Evolutionary conservation across 2,329 filamentous ascomycete species (phyloP).

Genomic region (Aspergillus quadricinctus): DNA sequence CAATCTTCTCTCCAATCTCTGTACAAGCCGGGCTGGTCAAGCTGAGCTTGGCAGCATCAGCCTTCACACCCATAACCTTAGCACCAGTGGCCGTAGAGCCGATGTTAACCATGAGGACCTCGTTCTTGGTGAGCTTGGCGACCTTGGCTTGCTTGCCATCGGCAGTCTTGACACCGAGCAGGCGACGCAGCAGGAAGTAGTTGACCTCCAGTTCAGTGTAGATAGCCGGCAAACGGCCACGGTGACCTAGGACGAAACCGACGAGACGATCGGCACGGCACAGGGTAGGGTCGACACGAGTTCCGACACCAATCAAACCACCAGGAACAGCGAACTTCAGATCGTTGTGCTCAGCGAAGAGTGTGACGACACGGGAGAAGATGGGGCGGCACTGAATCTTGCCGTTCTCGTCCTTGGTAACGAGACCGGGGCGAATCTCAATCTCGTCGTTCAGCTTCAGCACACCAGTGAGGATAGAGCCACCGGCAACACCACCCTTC

Average conservation of each 20-base stretch:
- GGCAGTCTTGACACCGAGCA: slow-evolving; percentile 94
- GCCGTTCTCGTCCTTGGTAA: slow-evolving; percentile 89
- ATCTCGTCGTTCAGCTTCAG: slow-evolving; percentile 97
- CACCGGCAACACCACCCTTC: slow-evolving; percentile 97
- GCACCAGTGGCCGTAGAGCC: slow-evolving; percentile 95
- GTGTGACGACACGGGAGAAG: slow-evolving; percentile 87
- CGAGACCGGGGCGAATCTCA: slow-evolving; percentile 97
- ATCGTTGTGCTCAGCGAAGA: slow-evolving; percentile 97
- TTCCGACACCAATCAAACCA: slow-evolving; percentile 97
- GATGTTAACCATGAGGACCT: slow-evolving; percentile 99
- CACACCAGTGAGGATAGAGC: slow-evolving; percentile 92
- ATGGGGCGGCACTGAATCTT: slow-evolving; percentile 96
- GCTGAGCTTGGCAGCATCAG: slow-evolving; percentile 91
- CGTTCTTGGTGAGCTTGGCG: slow-evolving; percentile 95
- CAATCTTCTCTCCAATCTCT: slow-evolving; percentile 96
- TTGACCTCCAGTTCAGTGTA: slow-evolving; percentile 99
- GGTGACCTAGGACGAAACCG: slow-evolving; percentile 93
- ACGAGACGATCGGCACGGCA: slow-evolving; percentile 99
- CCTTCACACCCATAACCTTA: slow-evolving; percentile 95
- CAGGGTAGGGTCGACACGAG: slow-evolving; percentile 92
- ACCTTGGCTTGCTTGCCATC: slow-evolving; percentile 99
- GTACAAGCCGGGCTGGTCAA: slow-evolving; percentile 94
- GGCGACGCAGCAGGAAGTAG: slow-evolving; percentile 92
- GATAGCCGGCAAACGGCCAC: slow-evolving; percentile 89
- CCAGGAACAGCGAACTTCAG: slow-evolving; percentile 97